These are phyloP conservation scores for Amanita pallidorosea DNA, from an alignment of 768 basidiomycete genomes.

Conservation along the genomic window DNA sequence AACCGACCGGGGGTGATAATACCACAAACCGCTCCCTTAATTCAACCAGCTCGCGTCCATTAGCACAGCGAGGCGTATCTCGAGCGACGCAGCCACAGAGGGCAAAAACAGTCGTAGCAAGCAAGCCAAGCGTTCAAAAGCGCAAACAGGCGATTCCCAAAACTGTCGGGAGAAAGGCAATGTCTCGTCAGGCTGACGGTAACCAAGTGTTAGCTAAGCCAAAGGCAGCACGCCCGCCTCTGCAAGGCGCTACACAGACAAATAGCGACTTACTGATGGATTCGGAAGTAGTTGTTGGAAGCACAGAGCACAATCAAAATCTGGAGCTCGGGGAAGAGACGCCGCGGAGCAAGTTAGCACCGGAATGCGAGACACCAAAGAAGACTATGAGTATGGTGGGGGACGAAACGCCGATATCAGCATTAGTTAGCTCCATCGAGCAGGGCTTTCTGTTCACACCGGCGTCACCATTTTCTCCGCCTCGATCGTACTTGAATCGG, in stretches of 20 bases:
- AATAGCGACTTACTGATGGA: too few relatives aligned
- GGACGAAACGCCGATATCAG: constrained; percentile 55
- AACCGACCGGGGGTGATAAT: not conserved
- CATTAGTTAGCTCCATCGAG: constrained; percentile 51
- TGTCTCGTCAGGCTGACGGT: not conserved
- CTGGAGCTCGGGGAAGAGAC: not conserved
- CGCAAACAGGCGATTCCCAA: not conserved
- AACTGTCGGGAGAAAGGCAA: not conserved
- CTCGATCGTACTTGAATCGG: constrained; percentile 26
- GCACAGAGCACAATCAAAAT: not conserved
- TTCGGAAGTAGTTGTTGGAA: not conserved
- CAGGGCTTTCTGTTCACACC: constrained; percentile 61
- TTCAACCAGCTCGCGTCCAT: not conserved
- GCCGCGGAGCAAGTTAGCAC: not conserved
- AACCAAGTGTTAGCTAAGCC: not conserved
- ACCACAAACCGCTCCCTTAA: too few relatives aligned
- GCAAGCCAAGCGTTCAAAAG: not conserved
- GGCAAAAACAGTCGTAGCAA: constrained; percentile 3
- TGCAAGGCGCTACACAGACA: not conserved
- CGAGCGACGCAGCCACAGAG: constrained; percentile 19
- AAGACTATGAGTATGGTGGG: not conserved
- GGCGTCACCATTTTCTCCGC: constrained; percentile 49
- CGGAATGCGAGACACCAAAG: constrained; percentile 1
- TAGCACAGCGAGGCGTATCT: constrained; percentile 8
- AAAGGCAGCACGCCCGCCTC: not conserved